Evolutionary conservation across 768 basidiomycete species (phyloP).

Genomic region (Lactarius trivialis): DNA sequence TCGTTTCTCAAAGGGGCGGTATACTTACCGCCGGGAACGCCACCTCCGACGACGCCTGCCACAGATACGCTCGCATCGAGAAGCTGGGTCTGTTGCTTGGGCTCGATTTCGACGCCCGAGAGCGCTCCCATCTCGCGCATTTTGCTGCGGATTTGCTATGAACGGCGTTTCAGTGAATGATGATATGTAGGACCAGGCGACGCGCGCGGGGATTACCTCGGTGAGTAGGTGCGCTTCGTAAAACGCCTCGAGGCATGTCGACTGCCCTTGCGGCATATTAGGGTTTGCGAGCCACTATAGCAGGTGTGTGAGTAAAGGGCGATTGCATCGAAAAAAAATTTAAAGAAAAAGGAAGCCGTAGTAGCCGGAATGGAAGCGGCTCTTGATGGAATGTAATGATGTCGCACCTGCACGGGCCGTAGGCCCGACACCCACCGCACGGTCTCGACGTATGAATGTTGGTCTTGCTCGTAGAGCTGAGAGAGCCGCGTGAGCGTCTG

Average conservation of each 20-base stretch:
- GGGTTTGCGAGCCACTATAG: constrained; percentile 57
- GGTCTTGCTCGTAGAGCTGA: constrained; percentile 41
- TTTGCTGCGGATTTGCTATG: constrained; percentile 64
- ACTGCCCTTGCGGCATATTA: constrained; percentile 37
- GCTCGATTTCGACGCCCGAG: constrained; percentile 85
- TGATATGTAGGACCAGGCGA: background rate
- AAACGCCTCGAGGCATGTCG: constrained; percentile 47
- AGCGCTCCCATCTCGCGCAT: constrained; percentile 82
- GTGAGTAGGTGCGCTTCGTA: constrained; percentile 49
- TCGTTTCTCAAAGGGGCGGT: background rate
- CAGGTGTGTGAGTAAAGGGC: background rate
- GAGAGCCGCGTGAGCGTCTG: constrained; percentile 46
- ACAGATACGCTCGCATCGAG: constrained; percentile 70
- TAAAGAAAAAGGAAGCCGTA: background rate
- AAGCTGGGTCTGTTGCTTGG: constrained; percentile 75
- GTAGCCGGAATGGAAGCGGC: background rate
- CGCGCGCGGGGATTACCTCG: constrained; percentile 38
- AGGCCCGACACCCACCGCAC: constrained; percentile 58
- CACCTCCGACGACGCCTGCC: constrained; percentile 87
- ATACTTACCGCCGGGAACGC: constrained; percentile 87
- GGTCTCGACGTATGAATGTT: constrained; percentile 45
- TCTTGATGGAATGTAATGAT: background rate
- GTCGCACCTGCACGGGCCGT: constrained; percentile 50
- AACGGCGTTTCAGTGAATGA: background rate
- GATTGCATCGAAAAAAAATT: background rate